Conservation (phyloP, 176 grass and related monocot genomes). For the Musa schizocarpa region DNA sequence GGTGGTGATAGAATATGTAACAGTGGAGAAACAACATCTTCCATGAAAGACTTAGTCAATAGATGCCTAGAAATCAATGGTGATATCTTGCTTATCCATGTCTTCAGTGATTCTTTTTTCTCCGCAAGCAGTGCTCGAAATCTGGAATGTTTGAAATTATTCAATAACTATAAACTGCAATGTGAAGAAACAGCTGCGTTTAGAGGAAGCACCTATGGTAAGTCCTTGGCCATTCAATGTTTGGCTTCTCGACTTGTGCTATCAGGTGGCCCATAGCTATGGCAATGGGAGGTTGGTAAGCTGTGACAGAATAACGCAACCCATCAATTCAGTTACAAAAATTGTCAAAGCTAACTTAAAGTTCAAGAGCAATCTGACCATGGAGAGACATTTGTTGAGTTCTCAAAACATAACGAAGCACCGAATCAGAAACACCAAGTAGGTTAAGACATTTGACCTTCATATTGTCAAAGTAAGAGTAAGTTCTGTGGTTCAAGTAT, state of each 20-base stretch:
- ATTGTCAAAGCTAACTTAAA: neutral
- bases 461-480: slow-evolving; percentile 10
- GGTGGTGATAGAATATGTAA: slow-evolving; percentile 75
- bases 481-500: slow-evolving; percentile 15
- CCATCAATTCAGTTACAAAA: slow-evolving; percentile 29
- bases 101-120: slow-evolving; percentile 70
- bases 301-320: slow-evolving; percentile 39
- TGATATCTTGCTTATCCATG: slow-evolving; percentile 71
- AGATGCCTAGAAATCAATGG: slow-evolving; percentile 81
- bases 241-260: slow-evolving; percentile 89
- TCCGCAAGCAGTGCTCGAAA: slow-evolving; percentile 61
- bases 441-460: slow-evolving; percentile 81
- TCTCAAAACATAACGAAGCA: slow-evolving; percentile 62
- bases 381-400: slow-evolving; percentile 77
- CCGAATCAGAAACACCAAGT: slow-evolving; percentile 73
- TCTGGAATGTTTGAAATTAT: slow-evolving; percentile 32
- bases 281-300: slow-evolving; percentile 75
- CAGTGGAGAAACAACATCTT: slow-evolving; percentile 68
- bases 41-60: slow-evolving; percentile 64
- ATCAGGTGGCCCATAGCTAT: slow-evolving; percentile 70
- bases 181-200: neutral
- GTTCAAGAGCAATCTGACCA: slow-evolving; percentile 29
- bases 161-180: slow-evolving; percentile 5
- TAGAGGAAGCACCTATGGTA: slow-evolving; percentile 51
- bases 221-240: slow-evolving; percentile 93